Evolutionary conservation across 129 eudicot genomes (phyloP).

Genomic region (Calendula officinalis): DNA sequence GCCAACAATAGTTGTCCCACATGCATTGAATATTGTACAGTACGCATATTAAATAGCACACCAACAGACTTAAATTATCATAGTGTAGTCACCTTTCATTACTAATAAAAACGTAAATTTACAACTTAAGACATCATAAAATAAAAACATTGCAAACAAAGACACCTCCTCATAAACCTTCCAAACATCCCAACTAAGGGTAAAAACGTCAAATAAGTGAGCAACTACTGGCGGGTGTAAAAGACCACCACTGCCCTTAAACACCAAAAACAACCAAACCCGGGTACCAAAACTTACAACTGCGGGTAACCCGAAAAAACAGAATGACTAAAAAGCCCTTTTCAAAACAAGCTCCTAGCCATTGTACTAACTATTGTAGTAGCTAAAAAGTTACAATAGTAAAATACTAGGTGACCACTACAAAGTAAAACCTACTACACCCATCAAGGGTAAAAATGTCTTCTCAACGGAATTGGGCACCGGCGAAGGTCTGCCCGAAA

Average conservation of each 20-base stretch:
- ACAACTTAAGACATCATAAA: slow-evolving; percentile 18
- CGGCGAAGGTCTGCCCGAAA: slow-evolving; percentile 54
- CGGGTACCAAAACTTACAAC: slow-evolving; percentile 22
- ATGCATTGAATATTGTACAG: background rate
- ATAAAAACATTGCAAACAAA: slow-evolving; percentile 21
- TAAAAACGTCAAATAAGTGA: slow-evolving; percentile 25
- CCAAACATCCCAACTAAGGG: slow-evolving; percentile 19
- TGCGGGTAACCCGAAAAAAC: slow-evolving; percentile 19
- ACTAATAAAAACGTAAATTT: slow-evolving; percentile 26
- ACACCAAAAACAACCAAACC: slow-evolving; percentile 3
- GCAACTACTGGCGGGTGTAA: slow-evolving; percentile 44
- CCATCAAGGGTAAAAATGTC: slow-evolving; percentile 26
- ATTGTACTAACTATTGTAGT: slow-evolving; percentile 31
- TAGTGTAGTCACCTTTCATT: slow-evolving; percentile 34
- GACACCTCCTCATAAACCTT: background rate
- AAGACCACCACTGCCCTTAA: slow-evolving; percentile 48
- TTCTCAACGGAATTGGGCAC: slow-evolving; percentile 41
- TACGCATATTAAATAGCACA: slow-evolving; percentile 3
- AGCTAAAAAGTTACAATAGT: slow-evolving; percentile 33
- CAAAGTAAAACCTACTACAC: background rate
- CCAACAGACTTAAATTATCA: slow-evolving; percentile 5
- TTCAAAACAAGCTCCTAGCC: slow-evolving; percentile 22
- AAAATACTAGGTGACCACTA: slow-evolving; percentile 22
- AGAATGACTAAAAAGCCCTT: slow-evolving; percentile 36
- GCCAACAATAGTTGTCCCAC: slow-evolving; percentile 10